These are phyloP conservation scores for Rhizopus delemar DNA, from an alignment of 371 early-diverging fungal species.

Conservation along the genomic window DNA sequence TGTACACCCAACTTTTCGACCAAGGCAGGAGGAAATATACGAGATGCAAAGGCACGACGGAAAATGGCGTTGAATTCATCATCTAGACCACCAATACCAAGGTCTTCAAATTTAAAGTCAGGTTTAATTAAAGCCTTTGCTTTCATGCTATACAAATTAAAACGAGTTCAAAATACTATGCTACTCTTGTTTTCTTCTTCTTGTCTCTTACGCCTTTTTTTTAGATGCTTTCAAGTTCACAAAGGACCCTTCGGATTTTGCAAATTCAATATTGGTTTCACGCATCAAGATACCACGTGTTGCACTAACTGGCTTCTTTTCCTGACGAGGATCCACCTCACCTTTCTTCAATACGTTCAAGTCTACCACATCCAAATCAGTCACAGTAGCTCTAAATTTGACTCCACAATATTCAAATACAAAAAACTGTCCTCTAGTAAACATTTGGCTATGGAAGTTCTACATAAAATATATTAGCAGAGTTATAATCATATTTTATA, in stretches of 20 bases:
- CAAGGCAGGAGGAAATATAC: constrained; percentile 96
- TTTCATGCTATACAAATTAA: constrained; percentile 35
- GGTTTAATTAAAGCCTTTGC: constrained; percentile 83
- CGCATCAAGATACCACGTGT: constrained; percentile 74
- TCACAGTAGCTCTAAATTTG: constrained; percentile 63
- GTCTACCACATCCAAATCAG: constrained; percentile 63
- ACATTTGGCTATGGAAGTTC: constrained; percentile 77
- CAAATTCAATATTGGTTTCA: constrained; percentile 70
- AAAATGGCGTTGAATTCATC: constrained; percentile 97
- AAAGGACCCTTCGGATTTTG: constrained; percentile 70
- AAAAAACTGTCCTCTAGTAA: constrained; percentile 68
- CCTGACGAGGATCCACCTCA: constrained; percentile 38
- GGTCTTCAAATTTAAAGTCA: constrained; percentile 97
- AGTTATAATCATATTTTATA: background rate
- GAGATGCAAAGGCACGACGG: constrained; percentile 98
- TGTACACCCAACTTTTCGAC: constrained; percentile 97
- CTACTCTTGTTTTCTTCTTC: background rate
- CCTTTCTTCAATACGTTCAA: constrained; percentile 58
- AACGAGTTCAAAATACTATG: background rate
- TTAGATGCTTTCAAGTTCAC: constrained; percentile 74
- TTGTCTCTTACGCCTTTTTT: constrained; percentile 47
- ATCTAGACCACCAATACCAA: constrained; percentile 99
- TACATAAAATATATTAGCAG: constrained; percentile 7
- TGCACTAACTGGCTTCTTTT: constrained; percentile 20
- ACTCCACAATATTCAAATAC: constrained; percentile 84